Base-by-base conservation (phyloP, 2,329 filamentous ascomycete genomes). In the Aureobasidium lini region DNA sequence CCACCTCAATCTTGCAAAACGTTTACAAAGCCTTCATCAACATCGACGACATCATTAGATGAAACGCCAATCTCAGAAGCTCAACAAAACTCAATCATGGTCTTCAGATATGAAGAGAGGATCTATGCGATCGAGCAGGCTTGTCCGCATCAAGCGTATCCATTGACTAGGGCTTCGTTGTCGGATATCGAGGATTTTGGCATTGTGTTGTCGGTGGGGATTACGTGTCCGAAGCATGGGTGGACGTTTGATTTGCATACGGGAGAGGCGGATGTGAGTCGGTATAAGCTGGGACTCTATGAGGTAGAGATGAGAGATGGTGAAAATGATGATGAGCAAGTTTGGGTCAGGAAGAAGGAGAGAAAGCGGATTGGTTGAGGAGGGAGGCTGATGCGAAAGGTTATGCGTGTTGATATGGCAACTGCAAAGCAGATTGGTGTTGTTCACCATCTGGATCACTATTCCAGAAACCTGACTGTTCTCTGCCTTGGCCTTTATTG, bases 171-270 rank as follows among this genome's bases (percentile, higher is more conserved):
- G 44, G 85, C 83, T 0, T 79, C 72, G 0, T 76, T 84, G 0
- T 88, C 88, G 60, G 86, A 89, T 57, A 88, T 89, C 65, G 86
- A 89, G 64, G 86, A 89, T 62, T 89, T 88, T 67, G 86, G 86
- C 0, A 73, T 87, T 2, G 75, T 79, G 4, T 69, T 87, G 6
- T 86, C 83, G 58, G 78, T 83, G 0, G 86, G 85, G 0, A 72
- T 89, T 3, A 80, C 78, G 0, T 89, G 86, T 68, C 84, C 85
- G 0, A 87, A 87, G 63, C 86, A 89, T 62, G 82, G 77, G 4
- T 89, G 86, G 86, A 85, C 84, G 0, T 89, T 89, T 69, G 86
- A 89, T 67, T 65, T 89, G 2, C 81, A 83, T 56, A 82, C 85
- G 0, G 86, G 86, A 0, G 75, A 75, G 65, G 78, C 78, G 1